phyloP scores from a whole-genome alignment of 2,329 filamentous ascomycete genomes.

The Paracoccidioides brasiliensis region DNA sequence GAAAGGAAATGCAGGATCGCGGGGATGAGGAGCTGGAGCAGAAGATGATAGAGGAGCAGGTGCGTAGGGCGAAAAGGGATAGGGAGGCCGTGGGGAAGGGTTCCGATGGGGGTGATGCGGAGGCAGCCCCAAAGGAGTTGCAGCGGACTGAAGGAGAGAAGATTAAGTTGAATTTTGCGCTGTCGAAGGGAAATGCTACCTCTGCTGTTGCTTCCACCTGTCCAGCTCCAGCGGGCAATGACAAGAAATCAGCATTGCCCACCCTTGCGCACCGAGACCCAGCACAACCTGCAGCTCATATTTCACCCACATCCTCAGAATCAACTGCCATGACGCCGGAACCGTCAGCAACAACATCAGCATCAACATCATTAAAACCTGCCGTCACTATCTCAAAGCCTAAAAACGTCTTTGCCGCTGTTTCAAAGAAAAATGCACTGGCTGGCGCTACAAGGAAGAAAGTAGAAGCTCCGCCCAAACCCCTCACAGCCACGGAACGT shows the following conservation, averaged over 20 bases:
- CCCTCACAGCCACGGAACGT: constrained; percentile 9
- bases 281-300: neutral
- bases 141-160: constrained; percentile 11
- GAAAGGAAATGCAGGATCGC: constrained; percentile 75
- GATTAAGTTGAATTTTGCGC: constrained; percentile 10
- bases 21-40: constrained; percentile 86
- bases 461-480: constrained; percentile 6
- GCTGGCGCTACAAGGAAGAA: constrained; percentile 5
- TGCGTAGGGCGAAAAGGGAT: constrained; percentile 48
- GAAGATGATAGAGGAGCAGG: constrained; percentile 74
- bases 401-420: constrained; percentile 11
- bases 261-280: neutral
- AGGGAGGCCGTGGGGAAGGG: constrained; percentile 12
- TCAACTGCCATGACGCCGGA: neutral
- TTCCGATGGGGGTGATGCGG: neutral
- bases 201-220: neutral
- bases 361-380: constrained; percentile 5
- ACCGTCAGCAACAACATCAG: neutral
- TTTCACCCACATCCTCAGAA: neutral
- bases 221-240: neutral
- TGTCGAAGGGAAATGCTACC: neutral
- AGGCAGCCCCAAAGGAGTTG: constrained; percentile 5
- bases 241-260: neutral
- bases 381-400: constrained; percentile 5
- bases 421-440: constrained; percentile 8